Evolutionary conservation across 352 stramenopile species (phyloP).

Genomic region (Hyphochytrium catenoides): DNA sequence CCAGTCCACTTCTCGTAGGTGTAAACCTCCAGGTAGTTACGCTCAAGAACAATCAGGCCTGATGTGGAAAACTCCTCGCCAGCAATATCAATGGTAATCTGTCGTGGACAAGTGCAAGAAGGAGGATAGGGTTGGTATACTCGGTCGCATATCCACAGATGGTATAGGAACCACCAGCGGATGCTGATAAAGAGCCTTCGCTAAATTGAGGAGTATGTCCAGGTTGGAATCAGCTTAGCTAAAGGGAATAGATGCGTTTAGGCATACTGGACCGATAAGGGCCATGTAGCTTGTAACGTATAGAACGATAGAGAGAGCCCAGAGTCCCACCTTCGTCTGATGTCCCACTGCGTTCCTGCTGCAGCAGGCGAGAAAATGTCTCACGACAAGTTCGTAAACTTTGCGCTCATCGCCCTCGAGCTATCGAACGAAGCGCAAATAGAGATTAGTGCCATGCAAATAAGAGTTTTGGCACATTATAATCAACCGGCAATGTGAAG

Average conservation of each 20-base stretch:
- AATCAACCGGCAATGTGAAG: background rate
- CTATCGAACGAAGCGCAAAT: slow-evolving; percentile 23
- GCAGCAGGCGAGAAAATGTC: slow-evolving; percentile 97
- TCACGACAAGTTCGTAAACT: slow-evolving; percentile 90
- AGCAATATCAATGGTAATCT: slow-evolving; percentile 56
- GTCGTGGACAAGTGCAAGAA: no score
- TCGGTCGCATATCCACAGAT: no score
- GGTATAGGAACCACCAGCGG: no score
- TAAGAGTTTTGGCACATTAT: no score
- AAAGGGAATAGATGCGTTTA: slow-evolving; percentile 2
- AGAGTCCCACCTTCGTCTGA: slow-evolving; percentile 54
- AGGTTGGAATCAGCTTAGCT: no score
- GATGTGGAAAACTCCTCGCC: slow-evolving; percentile 58
- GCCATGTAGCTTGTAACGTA: no score
- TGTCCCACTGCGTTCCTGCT: slow-evolving; percentile 74
- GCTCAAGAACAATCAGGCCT: slow-evolving; percentile 67
- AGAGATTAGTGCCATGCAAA: no score
- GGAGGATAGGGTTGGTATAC: no score
- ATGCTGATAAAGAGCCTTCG: no score
- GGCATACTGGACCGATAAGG: no score
- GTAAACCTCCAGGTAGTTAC: slow-evolving; percentile 86
- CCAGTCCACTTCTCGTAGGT: slow-evolving; percentile 76
- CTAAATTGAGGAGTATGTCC: no score
- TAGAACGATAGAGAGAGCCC: background rate
- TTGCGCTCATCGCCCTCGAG: slow-evolving; percentile 62